Evolutionary conservation across 495 filamentous ascomycete genomes (phyloP).

Genomic region (Pseudevernia furfuracea): DNA sequence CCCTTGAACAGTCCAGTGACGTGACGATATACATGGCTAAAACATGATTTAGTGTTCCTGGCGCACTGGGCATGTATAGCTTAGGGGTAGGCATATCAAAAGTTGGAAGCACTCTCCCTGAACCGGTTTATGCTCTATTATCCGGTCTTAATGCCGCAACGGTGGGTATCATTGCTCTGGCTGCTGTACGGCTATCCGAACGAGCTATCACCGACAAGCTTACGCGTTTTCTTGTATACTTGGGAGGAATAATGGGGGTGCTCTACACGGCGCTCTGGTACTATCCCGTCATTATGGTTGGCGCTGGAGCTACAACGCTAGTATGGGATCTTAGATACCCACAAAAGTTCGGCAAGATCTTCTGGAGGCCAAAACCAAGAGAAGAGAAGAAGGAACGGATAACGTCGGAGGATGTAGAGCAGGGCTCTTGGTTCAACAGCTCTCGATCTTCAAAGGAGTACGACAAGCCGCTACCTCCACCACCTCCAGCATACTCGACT

Average conservation of each 20-base stretch:
- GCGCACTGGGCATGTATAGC: conserved; percentile 69
- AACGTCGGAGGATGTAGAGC: conserved; percentile 9
- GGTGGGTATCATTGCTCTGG: conserved; percentile 72
- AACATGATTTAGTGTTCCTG: conserved; percentile 50
- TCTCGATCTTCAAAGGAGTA: conserved; percentile 4
- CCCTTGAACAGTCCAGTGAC: conserved; percentile 39
- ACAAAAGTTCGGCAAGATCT: background rate
- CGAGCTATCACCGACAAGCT: conserved; percentile 70
- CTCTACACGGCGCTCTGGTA: conserved; percentile 78
- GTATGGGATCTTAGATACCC: conserved; percentile 45
- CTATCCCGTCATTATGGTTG: conserved; percentile 64
- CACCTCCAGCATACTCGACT: background rate
- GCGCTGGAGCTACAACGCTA: conserved; percentile 47
- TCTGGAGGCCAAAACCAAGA: background rate
- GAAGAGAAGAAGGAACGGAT: background rate
- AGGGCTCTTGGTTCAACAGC: background rate
- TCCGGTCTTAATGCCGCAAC: conserved; percentile 73
- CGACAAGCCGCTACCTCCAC: conserved; percentile 1
- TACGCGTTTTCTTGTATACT: conserved; percentile 59
- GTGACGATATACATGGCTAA: conserved; percentile 45
- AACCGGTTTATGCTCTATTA: conserved; percentile 62
- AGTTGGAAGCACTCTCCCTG: conserved; percentile 53
- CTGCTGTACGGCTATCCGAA: conserved; percentile 63
- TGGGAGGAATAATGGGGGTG: conserved; percentile 62
- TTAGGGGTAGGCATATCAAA: conserved; percentile 60